A percentile compares a stretch with the other conserved stretches of the same genome.
phyloP scores from a whole-genome alignment of 129 eudicot species.

The Lactuca sativa region DNA sequence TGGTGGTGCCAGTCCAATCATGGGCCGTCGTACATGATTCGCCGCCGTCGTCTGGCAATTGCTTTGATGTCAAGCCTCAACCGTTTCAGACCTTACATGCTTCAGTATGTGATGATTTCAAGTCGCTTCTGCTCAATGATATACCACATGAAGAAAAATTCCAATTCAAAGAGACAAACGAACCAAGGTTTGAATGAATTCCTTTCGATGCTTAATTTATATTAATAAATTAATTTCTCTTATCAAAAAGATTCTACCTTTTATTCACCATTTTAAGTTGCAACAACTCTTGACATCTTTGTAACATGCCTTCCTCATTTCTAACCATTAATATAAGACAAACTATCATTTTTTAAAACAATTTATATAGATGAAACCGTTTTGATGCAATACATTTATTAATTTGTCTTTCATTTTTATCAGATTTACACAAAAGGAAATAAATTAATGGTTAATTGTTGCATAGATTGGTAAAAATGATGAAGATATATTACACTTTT shows the following conservation, averaged over 20 bases:
- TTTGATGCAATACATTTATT: background rate
- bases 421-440: background rate
- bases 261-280: background rate
- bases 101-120: background rate
- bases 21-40: background rate
- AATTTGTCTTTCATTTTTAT: background rate
- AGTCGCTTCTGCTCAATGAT: background rate
- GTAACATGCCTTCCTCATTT: background rate
- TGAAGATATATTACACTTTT: too few species aligned
- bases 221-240: too few species aligned
- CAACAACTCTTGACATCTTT: too few species aligned
- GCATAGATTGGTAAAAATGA: background rate
- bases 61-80: background rate
- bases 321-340: background rate
- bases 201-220: background rate
- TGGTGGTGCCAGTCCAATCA: background rate
- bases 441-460: background rate
- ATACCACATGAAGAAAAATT: background rate
- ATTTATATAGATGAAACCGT: background rate
- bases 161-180: background rate
- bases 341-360: background rate
- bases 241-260: background rate
- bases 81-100: background rate
- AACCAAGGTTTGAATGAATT: background rate
- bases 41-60: background rate